Conservation (phyloP, 2,329 filamentous ascomycete species). For the Diaporthe capsici region DNA sequence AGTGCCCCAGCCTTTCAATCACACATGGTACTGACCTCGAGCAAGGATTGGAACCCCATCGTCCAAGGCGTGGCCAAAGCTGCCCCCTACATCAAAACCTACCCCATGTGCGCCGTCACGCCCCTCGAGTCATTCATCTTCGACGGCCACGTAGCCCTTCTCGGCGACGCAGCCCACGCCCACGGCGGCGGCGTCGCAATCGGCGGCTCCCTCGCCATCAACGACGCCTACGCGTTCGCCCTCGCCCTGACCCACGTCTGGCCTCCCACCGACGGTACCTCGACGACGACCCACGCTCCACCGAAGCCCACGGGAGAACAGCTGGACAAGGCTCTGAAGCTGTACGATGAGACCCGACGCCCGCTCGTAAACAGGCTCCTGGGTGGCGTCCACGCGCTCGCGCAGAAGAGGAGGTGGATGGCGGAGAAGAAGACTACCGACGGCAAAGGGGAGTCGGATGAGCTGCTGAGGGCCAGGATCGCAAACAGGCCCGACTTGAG, state of each 20-base stretch:
- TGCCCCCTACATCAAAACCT: slow-evolving; percentile 49
- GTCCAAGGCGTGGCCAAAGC: slow-evolving; percentile 51
- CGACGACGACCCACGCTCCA: background rate
- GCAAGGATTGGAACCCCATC: slow-evolving; percentile 53
- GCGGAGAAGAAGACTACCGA: background rate
- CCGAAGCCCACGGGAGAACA: background rate
- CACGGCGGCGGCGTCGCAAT: slow-evolving; percentile 56
- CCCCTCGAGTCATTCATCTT: slow-evolving; percentile 50
- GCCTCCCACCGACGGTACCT: background rate
- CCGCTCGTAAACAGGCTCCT: slow-evolving; percentile 51
- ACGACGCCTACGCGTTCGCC: slow-evolving; percentile 54
- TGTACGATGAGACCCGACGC: slow-evolving; percentile 53
- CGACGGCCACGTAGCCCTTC: slow-evolving; percentile 49
- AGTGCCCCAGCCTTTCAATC: no score
- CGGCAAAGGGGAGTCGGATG: slow-evolving; percentile 51
- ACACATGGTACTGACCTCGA: background rate
- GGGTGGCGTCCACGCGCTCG: slow-evolving; percentile 49
- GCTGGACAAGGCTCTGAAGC: slow-evolving; percentile 42
- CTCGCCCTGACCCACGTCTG: slow-evolving; percentile 43
- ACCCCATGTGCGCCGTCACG: slow-evolving; percentile 52
- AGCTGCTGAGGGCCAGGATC: slow-evolving; percentile 53
- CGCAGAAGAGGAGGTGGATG: slow-evolving; percentile 36
- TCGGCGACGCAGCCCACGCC: slow-evolving; percentile 56
- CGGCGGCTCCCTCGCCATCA: slow-evolving; percentile 55
- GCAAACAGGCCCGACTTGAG: slow-evolving; percentile 52